Percentiles rank a stretch among this genome's conserved stretches.
Evolutionary conservation across 306 rosid species (phyloP).

Genomic region (Fragaria iinumae): DNA sequence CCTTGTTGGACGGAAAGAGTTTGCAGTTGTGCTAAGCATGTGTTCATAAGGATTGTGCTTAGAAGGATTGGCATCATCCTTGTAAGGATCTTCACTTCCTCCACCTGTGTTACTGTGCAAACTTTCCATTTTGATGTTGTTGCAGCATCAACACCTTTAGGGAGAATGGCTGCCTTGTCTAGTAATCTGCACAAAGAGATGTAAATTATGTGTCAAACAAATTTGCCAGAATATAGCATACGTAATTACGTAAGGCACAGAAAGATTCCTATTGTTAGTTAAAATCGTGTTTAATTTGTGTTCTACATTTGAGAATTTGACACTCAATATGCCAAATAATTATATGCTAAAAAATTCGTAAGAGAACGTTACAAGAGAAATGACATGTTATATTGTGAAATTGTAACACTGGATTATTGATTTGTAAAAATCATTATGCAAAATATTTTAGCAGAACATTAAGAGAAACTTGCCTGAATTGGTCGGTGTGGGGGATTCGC

Average conservation of each 20-base stretch:
- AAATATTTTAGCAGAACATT: neutral
- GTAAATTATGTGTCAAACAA: neutral
- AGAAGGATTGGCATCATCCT: constrained; percentile 61
- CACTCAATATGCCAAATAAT: neutral
- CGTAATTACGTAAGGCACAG: neutral
- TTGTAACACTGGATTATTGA: neutral
- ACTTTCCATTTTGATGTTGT: constrained; percentile 40
- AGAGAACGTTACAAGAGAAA: neutral
- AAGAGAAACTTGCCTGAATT: constrained; percentile 20
- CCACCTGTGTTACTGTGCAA: constrained; percentile 36
- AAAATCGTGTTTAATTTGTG: neutral
- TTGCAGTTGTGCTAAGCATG: constrained; percentile 56
- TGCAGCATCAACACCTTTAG: constrained; percentile 25
- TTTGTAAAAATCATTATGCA: neutral
- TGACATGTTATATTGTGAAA: neutral
- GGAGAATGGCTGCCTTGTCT: constrained; percentile 53
- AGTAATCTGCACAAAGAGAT: constrained; percentile 34
- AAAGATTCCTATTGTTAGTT: neutral
- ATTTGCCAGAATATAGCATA: neutral
- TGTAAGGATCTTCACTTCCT: constrained; percentile 58
- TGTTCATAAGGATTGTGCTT: constrained; percentile 56
- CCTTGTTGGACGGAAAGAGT: constrained; percentile 58
- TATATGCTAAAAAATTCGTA: neutral
- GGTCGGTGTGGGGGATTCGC: constrained; percentile 10
- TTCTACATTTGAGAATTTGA: neutral